phyloP scores from a whole-genome alignment of 2,329 filamentous ascomycete genomes.

The Tolypocladium tropicale region DNA sequence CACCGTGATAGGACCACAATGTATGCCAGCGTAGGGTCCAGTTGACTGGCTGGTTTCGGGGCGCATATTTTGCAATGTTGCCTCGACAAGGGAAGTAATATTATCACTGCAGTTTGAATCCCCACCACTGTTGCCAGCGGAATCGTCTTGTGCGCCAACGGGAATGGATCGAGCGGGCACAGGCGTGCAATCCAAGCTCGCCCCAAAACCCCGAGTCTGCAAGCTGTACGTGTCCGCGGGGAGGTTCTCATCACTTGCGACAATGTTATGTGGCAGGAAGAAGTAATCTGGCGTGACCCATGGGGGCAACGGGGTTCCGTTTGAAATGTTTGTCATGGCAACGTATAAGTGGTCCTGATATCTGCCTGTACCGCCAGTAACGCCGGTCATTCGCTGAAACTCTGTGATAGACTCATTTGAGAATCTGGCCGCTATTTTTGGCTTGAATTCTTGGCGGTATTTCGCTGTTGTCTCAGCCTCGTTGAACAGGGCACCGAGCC shows the following conservation, averaged over 20 bases:
- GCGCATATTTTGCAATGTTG: no score
- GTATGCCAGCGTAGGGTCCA: no score
- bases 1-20: background rate
- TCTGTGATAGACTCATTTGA: background rate
- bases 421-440: background rate
- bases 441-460: background rate
- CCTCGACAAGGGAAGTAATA: background rate
- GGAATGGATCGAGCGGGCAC: background rate
- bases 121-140: no score
- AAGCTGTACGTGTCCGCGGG: conserved; percentile 5
- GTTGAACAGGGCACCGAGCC: conserved; percentile 39
- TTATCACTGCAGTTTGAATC: background rate
- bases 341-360: conserved; percentile 14
- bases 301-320: conserved; percentile 30
- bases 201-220: conserved; percentile 17
- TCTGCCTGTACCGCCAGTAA: background rate
- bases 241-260: background rate
- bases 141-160: no score
- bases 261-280: conserved; percentile 33
- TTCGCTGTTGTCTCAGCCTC: conserved; percentile 13
- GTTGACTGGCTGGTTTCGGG: no score
- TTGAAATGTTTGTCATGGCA: conserved; percentile 32
- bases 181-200: conserved; percentile 11
- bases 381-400: no score
- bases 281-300: conserved; percentile 36